A percentile compares a stretch with the other conserved stretches of the same genome.
Evolutionary conservation across 2,329 filamentous ascomycete species (phyloP).

Genomic region (Parascedosporium putredinis): DNA sequence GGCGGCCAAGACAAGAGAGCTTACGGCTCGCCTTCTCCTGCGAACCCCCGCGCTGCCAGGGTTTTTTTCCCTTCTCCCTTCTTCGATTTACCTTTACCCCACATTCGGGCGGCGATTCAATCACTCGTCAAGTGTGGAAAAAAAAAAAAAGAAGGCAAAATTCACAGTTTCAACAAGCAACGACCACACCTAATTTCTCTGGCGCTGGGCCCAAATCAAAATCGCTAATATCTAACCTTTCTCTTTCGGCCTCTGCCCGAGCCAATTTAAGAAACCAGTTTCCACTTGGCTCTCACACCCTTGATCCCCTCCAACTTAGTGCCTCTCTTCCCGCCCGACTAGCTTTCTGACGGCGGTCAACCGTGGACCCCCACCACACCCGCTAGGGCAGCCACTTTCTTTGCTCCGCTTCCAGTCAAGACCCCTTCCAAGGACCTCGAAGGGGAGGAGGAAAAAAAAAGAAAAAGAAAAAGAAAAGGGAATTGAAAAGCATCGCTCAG

Average conservation of each 20-base stretch:
- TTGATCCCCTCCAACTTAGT: background rate
- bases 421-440: background rate
- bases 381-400: background rate
- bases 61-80: slow-evolving; percentile 9
- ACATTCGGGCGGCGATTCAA: slow-evolving; percentile 4
- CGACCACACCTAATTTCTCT: background rate
- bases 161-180: background rate
- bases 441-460: background rate
- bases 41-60: slow-evolving; percentile 8
- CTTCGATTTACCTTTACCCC: slow-evolving; percentile 6
- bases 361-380: background rate
- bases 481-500: background rate
- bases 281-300: background rate
- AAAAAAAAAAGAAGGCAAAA: background rate
- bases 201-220: too few species aligned
- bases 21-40: background rate
- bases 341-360: too few species aligned
- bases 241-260: too few species aligned
- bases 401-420: background rate
- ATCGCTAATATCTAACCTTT: too few species aligned
- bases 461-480: background rate
- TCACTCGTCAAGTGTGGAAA: too few species aligned
- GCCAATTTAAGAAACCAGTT: too few species aligned
- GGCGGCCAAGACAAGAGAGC: too few species aligned
- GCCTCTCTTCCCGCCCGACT: too few species aligned